These are phyloP conservation scores for Posidonia oceanica DNA, from an alignment of 116 monocot genomes.

Conservation along the genomic window DNA sequence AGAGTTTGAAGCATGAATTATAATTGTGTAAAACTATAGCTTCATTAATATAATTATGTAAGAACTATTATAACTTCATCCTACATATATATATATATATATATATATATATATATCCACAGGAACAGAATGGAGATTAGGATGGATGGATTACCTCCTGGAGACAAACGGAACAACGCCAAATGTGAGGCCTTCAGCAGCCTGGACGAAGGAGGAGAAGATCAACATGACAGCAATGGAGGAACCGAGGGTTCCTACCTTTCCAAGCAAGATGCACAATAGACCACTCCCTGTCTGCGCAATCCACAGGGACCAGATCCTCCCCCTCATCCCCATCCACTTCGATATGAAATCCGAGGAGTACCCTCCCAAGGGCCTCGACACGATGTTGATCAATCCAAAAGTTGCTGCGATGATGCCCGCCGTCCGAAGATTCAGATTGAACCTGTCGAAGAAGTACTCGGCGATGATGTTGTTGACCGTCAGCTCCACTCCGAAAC, in stretches of 20 bases:
- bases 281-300: conserved; percentile 57
- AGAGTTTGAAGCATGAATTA: not conserved
- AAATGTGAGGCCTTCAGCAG: conserved; percentile 68
- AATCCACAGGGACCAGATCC: conserved; percentile 71
- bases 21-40: not conserved
- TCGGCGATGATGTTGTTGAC: conserved; percentile 81
- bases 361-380: conserved; percentile 62
- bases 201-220: conserved; percentile 84
- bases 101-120: no score
- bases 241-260: conserved; percentile 14
- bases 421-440: conserved; percentile 43
- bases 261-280: conserved; percentile 54
- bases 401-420: conserved; percentile 79
- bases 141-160: conserved; percentile 32
- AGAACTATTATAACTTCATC: not conserved
- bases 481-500: conserved; percentile 88
- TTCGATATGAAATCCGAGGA: conserved; percentile 46
- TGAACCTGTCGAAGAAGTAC: conserved; percentile 86
- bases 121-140: no score
- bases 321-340: conserved; percentile 76
- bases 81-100: no score
- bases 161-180: conserved; percentile 84
- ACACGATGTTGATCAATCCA: conserved; percentile 62
- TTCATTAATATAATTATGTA: not conserved
- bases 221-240: conserved; percentile 53